Evolutionary conservation across 2,329 filamentous ascomycete species (phyloP), one percentile per base, ranked within the genome.

Genomic region (Talaromyces sp.): DNA sequence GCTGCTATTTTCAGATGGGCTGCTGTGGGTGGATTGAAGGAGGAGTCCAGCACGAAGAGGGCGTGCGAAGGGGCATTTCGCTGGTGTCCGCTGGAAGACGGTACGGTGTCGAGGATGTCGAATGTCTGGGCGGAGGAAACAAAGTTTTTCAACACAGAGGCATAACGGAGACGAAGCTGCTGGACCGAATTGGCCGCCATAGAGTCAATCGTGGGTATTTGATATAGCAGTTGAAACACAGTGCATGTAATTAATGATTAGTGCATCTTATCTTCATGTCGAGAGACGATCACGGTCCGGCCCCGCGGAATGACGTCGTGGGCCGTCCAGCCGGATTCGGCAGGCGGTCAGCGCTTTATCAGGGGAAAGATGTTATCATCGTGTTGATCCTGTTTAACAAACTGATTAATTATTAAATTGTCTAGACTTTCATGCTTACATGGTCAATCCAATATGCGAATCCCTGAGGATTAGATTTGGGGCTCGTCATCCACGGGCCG

Each of bases 41-140:
- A 86, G 0, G 85, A 87, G 68, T 88, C 85, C 52, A 88, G 77
- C 59, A 88, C 84, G 71, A 85, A 85, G 57, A 88, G 79, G n/a
- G 69, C 66, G n/a, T 67, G 65, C 35, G 71, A 67, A 56, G 62
- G 8, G 21, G 19, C 46, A 55, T 55, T 52, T 57, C 29, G 61
- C 58, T 21, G 57, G 66, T 19, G 60, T 61, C 38, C 63, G 24
- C 27, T 17, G n/a, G 54, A 50, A 27, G 62, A 21, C 66, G 68
- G 60, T 11, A 74, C 61, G 5, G 68, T 67, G 51, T 68, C 66
- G 41, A 74, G 58, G 43, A 74, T 58, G 52, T 75, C 72, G 19
- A 77, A 73, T 21, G 67, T 65, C 43, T 66, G 70, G 14, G 67
- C 60, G 6, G 78, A 80, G 4, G 70, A 65, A 48, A 74, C 70